Evolutionary conservation across 2,329 filamentous ascomycete genomes (phyloP).

Genomic region (Fusarium anguioides): DNA sequence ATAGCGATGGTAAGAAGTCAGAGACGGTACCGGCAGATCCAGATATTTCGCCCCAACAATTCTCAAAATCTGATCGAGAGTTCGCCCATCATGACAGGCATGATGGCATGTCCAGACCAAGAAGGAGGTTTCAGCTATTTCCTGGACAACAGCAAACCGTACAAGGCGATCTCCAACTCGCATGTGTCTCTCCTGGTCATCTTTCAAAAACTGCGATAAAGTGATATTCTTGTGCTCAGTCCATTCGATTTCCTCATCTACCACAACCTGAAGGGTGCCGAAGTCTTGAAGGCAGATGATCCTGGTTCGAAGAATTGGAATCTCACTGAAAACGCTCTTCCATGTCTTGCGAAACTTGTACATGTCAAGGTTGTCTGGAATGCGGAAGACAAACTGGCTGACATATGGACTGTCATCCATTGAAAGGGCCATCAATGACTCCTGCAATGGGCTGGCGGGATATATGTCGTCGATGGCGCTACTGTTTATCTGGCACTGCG

Average conservation of each 20-base stretch:
- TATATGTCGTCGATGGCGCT: neutral
- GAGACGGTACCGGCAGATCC: neutral
- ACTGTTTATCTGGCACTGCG: neutral
- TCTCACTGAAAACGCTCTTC: neutral
- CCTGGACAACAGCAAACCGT: neutral
- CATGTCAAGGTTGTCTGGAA: neutral
- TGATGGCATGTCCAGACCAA: neutral
- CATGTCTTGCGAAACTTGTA: neutral
- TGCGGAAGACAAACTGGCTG: neutral
- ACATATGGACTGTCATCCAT: neutral
- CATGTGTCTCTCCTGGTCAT: neutral
- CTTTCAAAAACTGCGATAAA: neutral
- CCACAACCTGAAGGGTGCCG: neutral
- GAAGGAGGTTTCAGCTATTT: neutral
- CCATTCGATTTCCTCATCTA: neutral
- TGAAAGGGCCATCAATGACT: neutral
- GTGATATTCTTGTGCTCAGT: neutral
- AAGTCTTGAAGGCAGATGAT: neutral
- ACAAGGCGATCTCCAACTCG: neutral
- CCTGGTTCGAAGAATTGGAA: neutral
- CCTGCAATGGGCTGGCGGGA: neutral
- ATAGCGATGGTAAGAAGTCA: neutral
- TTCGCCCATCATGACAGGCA: neutral
- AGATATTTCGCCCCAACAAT: neutral
- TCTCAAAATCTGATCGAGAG: neutral